Conservation (phyloP, 768 basidiomycete genomes). For the Tulasnella sp. region DNA sequence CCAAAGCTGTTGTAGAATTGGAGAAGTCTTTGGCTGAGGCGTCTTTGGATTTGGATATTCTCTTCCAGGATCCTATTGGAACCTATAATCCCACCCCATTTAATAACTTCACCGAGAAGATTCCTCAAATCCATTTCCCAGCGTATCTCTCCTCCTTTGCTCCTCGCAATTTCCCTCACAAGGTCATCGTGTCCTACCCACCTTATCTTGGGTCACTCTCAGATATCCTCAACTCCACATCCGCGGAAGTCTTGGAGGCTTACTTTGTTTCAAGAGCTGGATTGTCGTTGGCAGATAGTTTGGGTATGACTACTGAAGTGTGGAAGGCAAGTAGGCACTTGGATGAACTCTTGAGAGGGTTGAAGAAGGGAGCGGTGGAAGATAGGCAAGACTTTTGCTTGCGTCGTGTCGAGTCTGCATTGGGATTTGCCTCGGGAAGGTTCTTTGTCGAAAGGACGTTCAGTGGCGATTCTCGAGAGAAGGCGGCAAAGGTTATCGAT, state of each 20-base stretch:
- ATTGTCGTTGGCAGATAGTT: slow-evolving; percentile 48
- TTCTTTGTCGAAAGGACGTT: slow-evolving; percentile 80
- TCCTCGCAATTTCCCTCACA: slow-evolving; percentile 58
- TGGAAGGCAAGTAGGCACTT: slow-evolving; percentile 64
- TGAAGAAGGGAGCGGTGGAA: slow-evolving; percentile 74
- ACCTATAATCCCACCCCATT: slow-evolving; percentile 79
- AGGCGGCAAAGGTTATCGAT: slow-evolving; percentile 71
- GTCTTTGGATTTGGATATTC: slow-evolving; percentile 62
- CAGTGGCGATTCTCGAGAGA: slow-evolving; percentile 59
- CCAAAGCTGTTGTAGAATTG: slow-evolving; percentile 58
- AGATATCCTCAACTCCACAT: slow-evolving; percentile 51
- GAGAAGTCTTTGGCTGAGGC: slow-evolving; percentile 67
- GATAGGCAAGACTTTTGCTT: slow-evolving; percentile 80
- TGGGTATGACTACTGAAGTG: slow-evolving; percentile 63
- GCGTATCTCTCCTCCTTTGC: slow-evolving; percentile 81
- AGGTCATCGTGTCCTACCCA: slow-evolving; percentile 73
- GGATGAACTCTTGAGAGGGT: slow-evolving; percentile 59
- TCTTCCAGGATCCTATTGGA: slow-evolving; percentile 66
- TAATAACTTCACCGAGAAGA: slow-evolving; percentile 48
- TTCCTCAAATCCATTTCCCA: slow-evolving; percentile 69
- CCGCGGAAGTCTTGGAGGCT: slow-evolving; percentile 62
- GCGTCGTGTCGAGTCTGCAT: slow-evolving; percentile 47
- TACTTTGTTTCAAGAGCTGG: slow-evolving; percentile 77
- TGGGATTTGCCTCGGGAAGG: slow-evolving; percentile 83
- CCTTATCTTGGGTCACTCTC: slow-evolving; percentile 57